These are phyloP conservation scores for Pulveroboletus sp. DNA, from an alignment of 768 basidiomycete species.

Conservation along the genomic window DNA sequence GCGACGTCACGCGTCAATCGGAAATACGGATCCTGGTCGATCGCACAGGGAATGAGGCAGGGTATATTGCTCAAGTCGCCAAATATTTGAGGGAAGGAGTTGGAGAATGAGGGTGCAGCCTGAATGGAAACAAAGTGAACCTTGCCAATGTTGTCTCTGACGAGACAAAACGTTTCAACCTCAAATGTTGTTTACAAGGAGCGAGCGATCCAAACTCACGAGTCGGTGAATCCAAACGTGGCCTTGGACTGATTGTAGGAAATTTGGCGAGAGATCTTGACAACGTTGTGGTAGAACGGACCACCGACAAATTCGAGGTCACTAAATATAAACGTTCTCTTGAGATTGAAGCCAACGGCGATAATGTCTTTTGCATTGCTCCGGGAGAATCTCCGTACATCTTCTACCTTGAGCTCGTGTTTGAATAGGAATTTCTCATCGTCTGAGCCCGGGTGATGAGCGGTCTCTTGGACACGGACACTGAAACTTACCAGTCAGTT, in stretches of 20 bases:
- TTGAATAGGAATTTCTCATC: conserved; percentile 99
- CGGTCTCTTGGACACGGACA: neutral
- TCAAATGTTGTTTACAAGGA: neutral
- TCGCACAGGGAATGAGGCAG: conserved; percentile 95
- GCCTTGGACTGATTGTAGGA: conserved; percentile 92
- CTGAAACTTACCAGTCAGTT: conserved; percentile 78
- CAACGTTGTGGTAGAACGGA: conserved; percentile 90
- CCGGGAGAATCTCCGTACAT: conserved; percentile 76
- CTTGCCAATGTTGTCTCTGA: conserved; percentile 96
- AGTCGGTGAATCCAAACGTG: conserved; percentile 95
- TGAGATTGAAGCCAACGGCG: conserved; percentile 87
- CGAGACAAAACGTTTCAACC: neutral
- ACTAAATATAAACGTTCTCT: conserved; percentile 97
- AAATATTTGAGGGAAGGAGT: conserved; percentile 98
- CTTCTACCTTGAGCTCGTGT: conserved; percentile 86
- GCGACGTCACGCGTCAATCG: conserved; percentile 96
- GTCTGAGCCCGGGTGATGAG: conserved; percentile 45
- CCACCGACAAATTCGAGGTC: conserved; percentile 89
- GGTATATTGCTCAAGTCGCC: conserved; percentile 80
- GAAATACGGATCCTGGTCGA: conserved; percentile 98
- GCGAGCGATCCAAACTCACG: conserved; percentile 51
- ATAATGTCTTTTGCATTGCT: conserved; percentile 96
- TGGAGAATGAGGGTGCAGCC: conserved; percentile 94
- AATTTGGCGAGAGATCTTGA: conserved; percentile 89
- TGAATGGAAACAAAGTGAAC: conserved; percentile 95